phyloP scores from a whole-genome alignment of 305 asterid genomes.

The Caryopteris hybrid region DNA sequence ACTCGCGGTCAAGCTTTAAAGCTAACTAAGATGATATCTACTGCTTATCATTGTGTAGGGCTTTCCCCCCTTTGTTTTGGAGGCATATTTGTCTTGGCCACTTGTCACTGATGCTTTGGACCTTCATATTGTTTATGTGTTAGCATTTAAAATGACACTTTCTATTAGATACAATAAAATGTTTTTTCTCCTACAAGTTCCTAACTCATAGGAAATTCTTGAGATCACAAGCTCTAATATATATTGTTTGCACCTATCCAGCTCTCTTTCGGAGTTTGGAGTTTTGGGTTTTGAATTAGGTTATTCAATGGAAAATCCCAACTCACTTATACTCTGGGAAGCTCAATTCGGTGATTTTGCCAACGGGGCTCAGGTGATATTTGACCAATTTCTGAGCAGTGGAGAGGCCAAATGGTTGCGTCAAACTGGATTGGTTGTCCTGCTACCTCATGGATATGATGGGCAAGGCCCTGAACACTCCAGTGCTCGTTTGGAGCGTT shows the following conservation, averaged over 20 bases:
- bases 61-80: neutral
- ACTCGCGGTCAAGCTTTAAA: neutral
- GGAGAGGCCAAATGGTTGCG: slow-evolving; percentile 99
- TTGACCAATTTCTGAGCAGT: slow-evolving; percentile 93
- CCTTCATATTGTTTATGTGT: neutral
- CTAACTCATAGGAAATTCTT: neutral
- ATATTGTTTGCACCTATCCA: slow-evolving; percentile 24
- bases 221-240: slow-evolving; percentile 5
- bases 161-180: neutral
- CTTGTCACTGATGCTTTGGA: neutral
- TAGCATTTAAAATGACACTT: neutral
- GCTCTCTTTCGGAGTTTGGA: slow-evolving; percentile 89
- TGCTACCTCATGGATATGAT: slow-evolving; percentile 96
- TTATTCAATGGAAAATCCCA: slow-evolving; percentile 94
- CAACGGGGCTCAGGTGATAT: slow-evolving; percentile 94
- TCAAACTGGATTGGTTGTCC: slow-evolving; percentile 86
- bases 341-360: slow-evolving; percentile 98
- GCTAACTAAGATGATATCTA: neutral
- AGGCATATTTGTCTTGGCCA: neutral
- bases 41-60: neutral
- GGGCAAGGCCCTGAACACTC: slow-evolving; percentile 99
- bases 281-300: slow-evolving; percentile 92
- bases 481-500: slow-evolving; percentile 96
- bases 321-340: slow-evolving; percentile 92
- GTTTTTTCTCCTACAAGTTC: slow-evolving; percentile 2